Percentiles rank a stretch among this genome's conserved stretches.
Conservation (phyloP, 2,329 filamentous ascomycete genomes). For the Acephala macrosclerotiorum region DNA sequence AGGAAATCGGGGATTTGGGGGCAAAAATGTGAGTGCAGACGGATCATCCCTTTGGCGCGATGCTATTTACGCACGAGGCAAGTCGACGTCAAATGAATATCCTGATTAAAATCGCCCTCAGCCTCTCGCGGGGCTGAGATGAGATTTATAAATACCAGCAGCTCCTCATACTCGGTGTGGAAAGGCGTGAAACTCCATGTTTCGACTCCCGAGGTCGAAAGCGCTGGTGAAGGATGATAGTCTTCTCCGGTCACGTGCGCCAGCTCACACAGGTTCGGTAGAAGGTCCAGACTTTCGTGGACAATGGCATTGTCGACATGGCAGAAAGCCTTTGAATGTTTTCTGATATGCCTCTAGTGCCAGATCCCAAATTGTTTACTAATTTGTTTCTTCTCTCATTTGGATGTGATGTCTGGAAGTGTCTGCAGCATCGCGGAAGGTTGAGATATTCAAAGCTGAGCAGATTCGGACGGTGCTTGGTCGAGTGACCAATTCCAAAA, state of each 20-base stretch:
- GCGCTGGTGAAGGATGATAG: not conserved
- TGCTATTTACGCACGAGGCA: constrained; percentile 4
- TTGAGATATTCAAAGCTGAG: too few species aligned
- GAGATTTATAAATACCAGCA: not conserved
- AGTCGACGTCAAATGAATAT: not conserved
- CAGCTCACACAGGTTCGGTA: too few species aligned
- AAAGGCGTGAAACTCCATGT: too few species aligned
- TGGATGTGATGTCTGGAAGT: too few species aligned
- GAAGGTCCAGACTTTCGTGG: too few species aligned
- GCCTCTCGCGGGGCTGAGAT: not conserved
- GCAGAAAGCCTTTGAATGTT: not conserved
- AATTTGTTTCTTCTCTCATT: too few species aligned
- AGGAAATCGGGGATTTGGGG: not conserved
- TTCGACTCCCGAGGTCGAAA: not conserved
- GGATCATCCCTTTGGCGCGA: not conserved
- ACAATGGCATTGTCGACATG: not conserved
- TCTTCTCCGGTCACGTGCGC: not conserved
- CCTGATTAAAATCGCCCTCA: not conserved
- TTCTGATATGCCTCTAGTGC: not conserved
- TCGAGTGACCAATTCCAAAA: too few species aligned
- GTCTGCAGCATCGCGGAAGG: too few species aligned
- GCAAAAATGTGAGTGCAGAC: not conserved
- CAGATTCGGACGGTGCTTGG: too few species aligned
- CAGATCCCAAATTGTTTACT: too few species aligned
- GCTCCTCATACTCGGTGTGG: too few species aligned